Evolutionary conservation across 2,329 filamentous ascomycete genomes (phyloP).

Genomic region (Periconia sp.): DNA sequence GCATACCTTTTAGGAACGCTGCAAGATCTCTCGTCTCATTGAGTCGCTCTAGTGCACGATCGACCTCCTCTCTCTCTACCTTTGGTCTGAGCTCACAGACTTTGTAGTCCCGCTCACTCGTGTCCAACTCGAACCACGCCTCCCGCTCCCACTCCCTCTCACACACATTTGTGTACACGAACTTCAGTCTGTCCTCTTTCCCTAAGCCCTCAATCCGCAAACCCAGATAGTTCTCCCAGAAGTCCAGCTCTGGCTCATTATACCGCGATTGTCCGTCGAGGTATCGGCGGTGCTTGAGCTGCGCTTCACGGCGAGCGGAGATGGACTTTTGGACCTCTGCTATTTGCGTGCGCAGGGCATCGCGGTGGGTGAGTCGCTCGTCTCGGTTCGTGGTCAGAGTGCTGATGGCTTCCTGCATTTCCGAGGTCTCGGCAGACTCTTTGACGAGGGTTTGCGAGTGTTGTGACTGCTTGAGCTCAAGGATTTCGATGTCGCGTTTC

Average conservation of each 20-base stretch:
- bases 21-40: conserved; percentile 81
- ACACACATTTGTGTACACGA: conserved; percentile 85
- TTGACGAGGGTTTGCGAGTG: conserved; percentile 78
- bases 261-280: conserved; percentile 84
- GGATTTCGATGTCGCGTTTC: conserved; percentile 84
- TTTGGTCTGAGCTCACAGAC: conserved; percentile 82
- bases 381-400: conserved; percentile 63
- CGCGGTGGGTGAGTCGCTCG: conserved; percentile 60
- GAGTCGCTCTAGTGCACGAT: conserved; percentile 76
- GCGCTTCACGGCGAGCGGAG: conserved; percentile 71
- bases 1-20: conserved; percentile 79
- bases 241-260: conserved; percentile 91
- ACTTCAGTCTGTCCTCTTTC: conserved; percentile 82
- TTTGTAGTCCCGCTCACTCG: conserved; percentile 80
- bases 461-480: conserved; percentile 71
- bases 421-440: conserved; percentile 73
- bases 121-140: conserved; percentile 92
- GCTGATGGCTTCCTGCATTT: conserved; percentile 67
- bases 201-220: conserved; percentile 89
- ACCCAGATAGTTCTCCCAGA: conserved; percentile 93
- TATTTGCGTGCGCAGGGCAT: conserved; percentile 63
- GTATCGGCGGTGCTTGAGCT: conserved; percentile 73
- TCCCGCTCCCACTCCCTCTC: conserved; percentile 88
- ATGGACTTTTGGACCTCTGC: conserved; percentile 73
- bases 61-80: conserved; percentile 77